Conservation (phyloP, 225 moss, liverwort and hornwort genomes). For the Antitrichia curtipendula region DNA sequence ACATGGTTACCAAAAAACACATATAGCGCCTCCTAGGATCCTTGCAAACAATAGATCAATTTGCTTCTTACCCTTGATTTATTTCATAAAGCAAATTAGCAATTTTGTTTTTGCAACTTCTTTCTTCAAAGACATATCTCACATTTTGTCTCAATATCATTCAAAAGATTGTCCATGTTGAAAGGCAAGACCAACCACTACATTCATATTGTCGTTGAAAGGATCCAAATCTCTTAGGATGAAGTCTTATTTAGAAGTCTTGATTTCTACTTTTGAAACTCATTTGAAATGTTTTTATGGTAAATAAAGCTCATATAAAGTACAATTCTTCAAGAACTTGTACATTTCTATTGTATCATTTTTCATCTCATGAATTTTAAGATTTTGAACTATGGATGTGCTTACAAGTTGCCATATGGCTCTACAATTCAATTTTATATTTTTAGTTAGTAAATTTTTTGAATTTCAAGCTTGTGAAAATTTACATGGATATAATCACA, state of each 20-base stretch:
- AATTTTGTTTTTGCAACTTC: neutral
- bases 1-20: neutral
- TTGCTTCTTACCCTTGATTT: neutral
- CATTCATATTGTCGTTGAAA: neutral
- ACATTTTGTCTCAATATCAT: neutral
- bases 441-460: no score
- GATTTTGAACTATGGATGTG: no score
- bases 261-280: neutral
- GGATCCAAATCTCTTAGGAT: neutral
- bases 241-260: neutral
- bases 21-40: neutral
- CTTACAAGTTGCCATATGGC: no score
- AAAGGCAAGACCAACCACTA: neutral
- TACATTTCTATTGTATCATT: neutral
- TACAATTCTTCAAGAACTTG: neutral
- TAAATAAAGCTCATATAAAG: neutral
- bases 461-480: no score
- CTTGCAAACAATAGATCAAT: neutral
- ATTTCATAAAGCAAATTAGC: fast-evolving
- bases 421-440: no score
- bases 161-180: neutral
- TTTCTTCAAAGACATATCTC: no score
- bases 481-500: no score
- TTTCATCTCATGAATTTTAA: neutral
- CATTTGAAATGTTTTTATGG: neutral